A percentile compares a stretch with the other conserved stretches of the same genome.
Evolutionary conservation across 2,329 filamentous ascomycete species (phyloP).

Genomic region (Pseudocercospora fijiensis): DNA sequence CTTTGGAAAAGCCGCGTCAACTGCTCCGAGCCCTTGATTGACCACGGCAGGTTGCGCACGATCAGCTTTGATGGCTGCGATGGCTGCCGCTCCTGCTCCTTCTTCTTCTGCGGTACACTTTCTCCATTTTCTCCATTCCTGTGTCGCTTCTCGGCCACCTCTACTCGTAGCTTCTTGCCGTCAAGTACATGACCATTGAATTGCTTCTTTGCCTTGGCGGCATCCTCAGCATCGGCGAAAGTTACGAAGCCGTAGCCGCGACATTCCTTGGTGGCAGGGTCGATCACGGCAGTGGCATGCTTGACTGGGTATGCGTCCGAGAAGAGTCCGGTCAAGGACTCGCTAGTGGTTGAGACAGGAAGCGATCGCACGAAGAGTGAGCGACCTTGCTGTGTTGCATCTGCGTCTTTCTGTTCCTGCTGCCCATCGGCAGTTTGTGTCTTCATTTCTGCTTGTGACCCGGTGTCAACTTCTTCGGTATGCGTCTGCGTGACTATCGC

Average conservation of each 20-base stretch:
- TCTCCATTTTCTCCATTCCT: slow-evolving; percentile 53
- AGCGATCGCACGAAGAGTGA: slow-evolving; percentile 89
- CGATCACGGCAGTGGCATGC: slow-evolving; percentile 88
- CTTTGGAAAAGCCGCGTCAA: slow-evolving; percentile 75
- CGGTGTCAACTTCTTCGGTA: slow-evolving; percentile 13
- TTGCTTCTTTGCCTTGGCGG: slow-evolving; percentile 73
- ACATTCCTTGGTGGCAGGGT: slow-evolving; percentile 80
- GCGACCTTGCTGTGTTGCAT: slow-evolving; percentile 29
- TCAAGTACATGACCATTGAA: slow-evolving; percentile 76
- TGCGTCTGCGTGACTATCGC: slow-evolving; percentile 22
- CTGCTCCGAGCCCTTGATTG: slow-evolving; percentile 81
- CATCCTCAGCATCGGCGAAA: slow-evolving; percentile 90
- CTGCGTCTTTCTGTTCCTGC: slow-evolving; percentile 23
- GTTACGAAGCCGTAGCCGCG: slow-evolving; percentile 96
- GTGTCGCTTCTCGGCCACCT: slow-evolving; percentile 82
- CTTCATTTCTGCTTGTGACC: not conserved
- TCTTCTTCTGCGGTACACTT: slow-evolving; percentile 62
- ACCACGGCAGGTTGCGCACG: slow-evolving; percentile 94
- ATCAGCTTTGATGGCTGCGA: slow-evolving; percentile 79
- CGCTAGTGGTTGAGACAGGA: slow-evolving; percentile 73
- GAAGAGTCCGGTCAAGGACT: slow-evolving; percentile 82
- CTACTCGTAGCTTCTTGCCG: slow-evolving; percentile 78
- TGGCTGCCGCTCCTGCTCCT: slow-evolving; percentile 61
- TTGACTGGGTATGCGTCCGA: slow-evolving; percentile 93
- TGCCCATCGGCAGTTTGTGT: slow-evolving; percentile 16